Evolutionary conservation across 2,329 filamentous ascomycete species (phyloP).

Genomic region (Chlorencoelia australis): DNA sequence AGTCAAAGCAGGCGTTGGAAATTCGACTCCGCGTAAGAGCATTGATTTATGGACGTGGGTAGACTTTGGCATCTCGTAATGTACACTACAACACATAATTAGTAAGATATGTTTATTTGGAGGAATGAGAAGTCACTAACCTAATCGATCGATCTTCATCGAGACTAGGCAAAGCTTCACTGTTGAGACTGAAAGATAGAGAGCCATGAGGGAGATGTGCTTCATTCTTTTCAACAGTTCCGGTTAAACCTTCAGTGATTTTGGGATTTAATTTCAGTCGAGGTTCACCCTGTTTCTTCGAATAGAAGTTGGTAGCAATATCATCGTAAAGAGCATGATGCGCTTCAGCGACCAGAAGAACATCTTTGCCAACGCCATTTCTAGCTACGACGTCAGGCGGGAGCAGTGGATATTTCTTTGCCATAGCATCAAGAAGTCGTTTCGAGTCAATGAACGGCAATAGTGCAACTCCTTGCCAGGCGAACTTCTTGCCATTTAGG

Average conservation of each 20-base stretch:
- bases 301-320: conserved; percentile 77
- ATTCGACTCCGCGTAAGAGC: conserved; percentile 74
- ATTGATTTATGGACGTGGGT: conserved; percentile 80
- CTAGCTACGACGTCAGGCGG: conserved; percentile 66
- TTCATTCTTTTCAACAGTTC: conserved; percentile 71
- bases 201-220: conserved; percentile 76
- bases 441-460: conserved; percentile 95
- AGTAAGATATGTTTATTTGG: conserved; percentile 1
- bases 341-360: conserved; percentile 72
- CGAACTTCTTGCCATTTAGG: conserved; percentile 95
- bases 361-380: conserved; percentile 72
- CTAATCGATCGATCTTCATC: conserved; percentile 81
- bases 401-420: conserved; percentile 70
- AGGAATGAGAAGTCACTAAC: conserved; percentile 38
- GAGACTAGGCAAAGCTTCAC: conserved; percentile 61
- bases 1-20: conserved; percentile 63
- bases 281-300: conserved; percentile 64
- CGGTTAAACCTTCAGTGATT: conserved; percentile 67
- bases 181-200: conserved; percentile 67
- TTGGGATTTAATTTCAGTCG: conserved; percentile 66
- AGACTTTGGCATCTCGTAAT: conserved; percentile 72
- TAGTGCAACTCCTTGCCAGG: conserved; percentile 91
- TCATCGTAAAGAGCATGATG: conserved; percentile 76
- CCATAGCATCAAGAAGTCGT: conserved; percentile 71
- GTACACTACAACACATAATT: conserved; percentile 47